Base-by-base conservation (phyloP, 176 grass and related monocot genomes). In the Themeda triandra region DNA sequence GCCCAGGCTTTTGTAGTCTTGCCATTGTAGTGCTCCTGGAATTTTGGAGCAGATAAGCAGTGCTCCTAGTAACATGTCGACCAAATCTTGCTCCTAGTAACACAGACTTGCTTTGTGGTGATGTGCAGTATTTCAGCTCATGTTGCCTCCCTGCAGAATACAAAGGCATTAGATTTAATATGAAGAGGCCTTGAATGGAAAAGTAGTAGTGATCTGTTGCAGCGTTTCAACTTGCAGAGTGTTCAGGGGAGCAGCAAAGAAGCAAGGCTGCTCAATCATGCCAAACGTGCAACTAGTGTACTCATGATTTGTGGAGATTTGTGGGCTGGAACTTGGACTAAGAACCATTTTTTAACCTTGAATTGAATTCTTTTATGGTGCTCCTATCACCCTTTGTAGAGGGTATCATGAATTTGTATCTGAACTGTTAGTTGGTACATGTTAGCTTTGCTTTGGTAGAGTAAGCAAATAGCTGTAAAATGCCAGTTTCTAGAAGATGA, bases 141-240 rank as follows among this genome's bases (percentile, higher is more conserved):
- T 83, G 91, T n/a, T 85, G 77, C 71, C 80, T 91, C 67, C 86
- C 95, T 97, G 90, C 36, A 78, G 27, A 75, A 66, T 28, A 69
- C 37, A 15, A 13, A 46, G 25, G 24, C 54, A 60, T 4, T 35
- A 76, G 1, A 35, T 28, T 74, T 66, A 21, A 4, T 10, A 35
- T 10, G 53, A 69, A 24, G 13, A 35, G 23, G 6, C 31, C 63
- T 18, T 59, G 25, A 60, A 6, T 66, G 30, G 42, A 56, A 31
- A 80, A 73, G 10, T 46, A 39, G 1, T 8, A 59, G 32, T 28
- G 54, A 67, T 32, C 10, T 66, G 6, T 7, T n/a, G 42, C n/a
- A 56, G 14, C 66, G 48, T 84, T 79, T 45, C 13, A 53, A 18
- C 40, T 53, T 42, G 53, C 49, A 37, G 54, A 78, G 31, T 82